A percentile compares a stretch with the other conserved stretches of the same genome.
Conservation (phyloP, 164 flowering plant genomes). For the Annona squamosa region DNA sequence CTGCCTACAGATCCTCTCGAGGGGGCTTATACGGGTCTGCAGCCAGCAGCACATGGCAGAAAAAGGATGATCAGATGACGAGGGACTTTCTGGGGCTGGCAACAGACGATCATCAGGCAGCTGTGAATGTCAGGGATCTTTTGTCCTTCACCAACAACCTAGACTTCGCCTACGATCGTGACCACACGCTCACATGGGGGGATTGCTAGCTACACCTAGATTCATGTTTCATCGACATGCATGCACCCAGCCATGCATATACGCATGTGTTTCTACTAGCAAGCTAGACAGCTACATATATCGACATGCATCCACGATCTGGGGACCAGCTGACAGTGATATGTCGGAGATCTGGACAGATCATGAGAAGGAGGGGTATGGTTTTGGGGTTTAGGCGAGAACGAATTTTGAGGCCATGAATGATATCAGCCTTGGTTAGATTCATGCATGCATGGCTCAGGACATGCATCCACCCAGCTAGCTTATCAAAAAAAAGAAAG, state of each 20-base stretch:
- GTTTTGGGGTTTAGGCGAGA: background rate
- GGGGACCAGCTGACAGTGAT: no score
- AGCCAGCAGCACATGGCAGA: conserved; percentile 34
- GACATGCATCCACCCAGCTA: background rate
- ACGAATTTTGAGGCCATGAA: background rate
- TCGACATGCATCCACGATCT: no score
- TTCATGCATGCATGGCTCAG: background rate
- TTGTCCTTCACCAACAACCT: conserved; percentile 29
- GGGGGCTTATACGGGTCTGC: conserved; percentile 13
- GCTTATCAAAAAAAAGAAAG: background rate
- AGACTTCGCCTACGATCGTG: conserved; percentile 28
- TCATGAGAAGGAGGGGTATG: no score
- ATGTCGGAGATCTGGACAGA: no score
- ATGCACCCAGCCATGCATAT: no score
- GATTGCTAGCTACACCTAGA: background rate
- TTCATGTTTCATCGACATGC: no score
- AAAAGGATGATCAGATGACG: conserved; percentile 37
- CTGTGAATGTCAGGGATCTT: conserved; percentile 22
- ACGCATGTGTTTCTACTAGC: no score
- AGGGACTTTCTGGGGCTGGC: conserved; percentile 75
- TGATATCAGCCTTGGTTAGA: background rate
- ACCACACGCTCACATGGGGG: conserved; percentile 13
- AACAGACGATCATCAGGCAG: conserved; percentile 16
- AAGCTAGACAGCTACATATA: no score
- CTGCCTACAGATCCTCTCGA: conserved; percentile 4